phyloP scores from a whole-genome alignment of 163 green algal genomes.

The Scenedesmus sp. region DNA sequence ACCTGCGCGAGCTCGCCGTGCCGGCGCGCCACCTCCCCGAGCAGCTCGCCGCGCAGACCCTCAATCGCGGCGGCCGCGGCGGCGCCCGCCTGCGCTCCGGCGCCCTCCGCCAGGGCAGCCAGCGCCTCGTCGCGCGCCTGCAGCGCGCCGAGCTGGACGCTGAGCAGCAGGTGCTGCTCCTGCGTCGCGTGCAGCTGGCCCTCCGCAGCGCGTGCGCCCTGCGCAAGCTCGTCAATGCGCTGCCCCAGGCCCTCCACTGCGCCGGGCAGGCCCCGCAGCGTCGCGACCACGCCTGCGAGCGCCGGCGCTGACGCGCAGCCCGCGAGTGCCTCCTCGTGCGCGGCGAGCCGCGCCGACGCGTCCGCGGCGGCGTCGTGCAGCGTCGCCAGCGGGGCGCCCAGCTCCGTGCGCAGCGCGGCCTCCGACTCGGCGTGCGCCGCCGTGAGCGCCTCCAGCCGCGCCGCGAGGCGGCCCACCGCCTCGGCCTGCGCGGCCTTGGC shows the following conservation, averaged over 20 bases:
- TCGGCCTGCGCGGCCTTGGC: constrained; percentile 14
- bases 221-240: constrained; percentile 21
- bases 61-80: not conserved
- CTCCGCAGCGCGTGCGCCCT: constrained; percentile 27
- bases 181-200: constrained; percentile 27
- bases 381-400: not conserved
- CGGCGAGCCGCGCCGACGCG: not conserved
- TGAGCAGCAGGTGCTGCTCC: constrained; percentile 2
- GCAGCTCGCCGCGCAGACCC: not conserved
- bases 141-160: constrained; percentile 15
- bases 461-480: not conserved
- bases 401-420: constrained; percentile 7
- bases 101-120: too few relatives aligned
- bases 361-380: not conserved
- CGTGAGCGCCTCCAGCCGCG: constrained; percentile 16
- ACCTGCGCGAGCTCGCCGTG: constrained; percentile 28
- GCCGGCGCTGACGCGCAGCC: constrained; percentile 11
- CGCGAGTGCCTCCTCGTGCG: constrained; percentile 7
- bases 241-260: not conserved
- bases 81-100: constrained; percentile 11
- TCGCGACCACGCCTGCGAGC: constrained; percentile 15
- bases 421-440: not conserved
- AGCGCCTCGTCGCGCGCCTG: not conserved
- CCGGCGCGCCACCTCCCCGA: not conserved
- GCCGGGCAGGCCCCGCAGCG: constrained; percentile 13